These are phyloP conservation scores for Cucurbita pepo DNA, from an alignment of 306 rosid genomes.

Conservation along the genomic window DNA sequence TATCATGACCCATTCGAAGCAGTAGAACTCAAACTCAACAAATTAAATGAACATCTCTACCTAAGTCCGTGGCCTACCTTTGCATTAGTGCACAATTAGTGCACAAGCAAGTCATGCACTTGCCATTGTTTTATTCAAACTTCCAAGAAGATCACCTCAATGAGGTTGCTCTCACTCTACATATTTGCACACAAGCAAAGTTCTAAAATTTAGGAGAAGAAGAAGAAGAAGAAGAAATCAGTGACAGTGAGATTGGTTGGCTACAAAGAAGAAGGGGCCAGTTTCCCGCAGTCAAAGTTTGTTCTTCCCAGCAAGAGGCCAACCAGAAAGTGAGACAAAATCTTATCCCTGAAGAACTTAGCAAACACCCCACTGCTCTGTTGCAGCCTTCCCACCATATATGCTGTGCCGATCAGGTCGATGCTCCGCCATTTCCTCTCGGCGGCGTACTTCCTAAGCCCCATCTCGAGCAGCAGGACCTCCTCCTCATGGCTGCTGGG, in stretches of 20 bases:
- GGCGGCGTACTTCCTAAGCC: slow-evolving; percentile 39
- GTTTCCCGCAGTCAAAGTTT: slow-evolving; percentile 46
- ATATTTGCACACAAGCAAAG: no score
- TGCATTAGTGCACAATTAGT: no score
- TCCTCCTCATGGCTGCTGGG: background rate
- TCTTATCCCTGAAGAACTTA: slow-evolving; percentile 30
- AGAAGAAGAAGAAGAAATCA: background rate
- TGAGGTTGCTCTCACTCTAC: no score
- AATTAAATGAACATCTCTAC: no score
- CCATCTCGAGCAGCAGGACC: slow-evolving; percentile 24
- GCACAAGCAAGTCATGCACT: no score
- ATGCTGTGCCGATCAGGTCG: slow-evolving; percentile 23
- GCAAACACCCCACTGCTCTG: slow-evolving; percentile 18
- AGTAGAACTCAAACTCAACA: no score
- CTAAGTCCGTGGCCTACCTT: no score
- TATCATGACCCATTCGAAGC: no score
- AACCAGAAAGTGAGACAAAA: slow-evolving; percentile 22
- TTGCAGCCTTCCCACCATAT: slow-evolving; percentile 29
- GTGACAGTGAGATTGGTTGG: background rate
- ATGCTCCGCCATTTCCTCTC: slow-evolving; percentile 63
- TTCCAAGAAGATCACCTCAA: no score
- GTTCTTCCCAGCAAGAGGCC: slow-evolving; percentile 10
- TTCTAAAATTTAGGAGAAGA: background rate
- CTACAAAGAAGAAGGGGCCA: slow-evolving; percentile 8
- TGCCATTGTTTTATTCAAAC: no score